phyloP scores from a whole-genome alignment of 2,329 filamentous ascomycete genomes.

The Fusarium devonianum region DNA sequence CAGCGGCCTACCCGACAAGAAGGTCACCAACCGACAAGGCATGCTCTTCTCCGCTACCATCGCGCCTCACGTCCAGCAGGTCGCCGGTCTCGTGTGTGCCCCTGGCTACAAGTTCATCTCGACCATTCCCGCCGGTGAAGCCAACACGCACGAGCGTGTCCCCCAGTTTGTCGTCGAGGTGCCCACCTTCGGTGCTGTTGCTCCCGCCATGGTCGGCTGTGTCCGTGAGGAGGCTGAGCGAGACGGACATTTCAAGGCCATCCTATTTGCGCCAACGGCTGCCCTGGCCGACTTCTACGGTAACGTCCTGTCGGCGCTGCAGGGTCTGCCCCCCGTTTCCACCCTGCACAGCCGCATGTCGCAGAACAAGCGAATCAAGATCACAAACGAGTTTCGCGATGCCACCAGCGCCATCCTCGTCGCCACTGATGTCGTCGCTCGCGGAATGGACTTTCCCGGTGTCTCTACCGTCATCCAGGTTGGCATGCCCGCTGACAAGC shows the following conservation, averaged over 20 bases:
- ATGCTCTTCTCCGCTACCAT: constrained; percentile 90
- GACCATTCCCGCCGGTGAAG: constrained; percentile 77
- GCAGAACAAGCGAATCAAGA: constrained; percentile 58
- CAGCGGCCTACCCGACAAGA: constrained; percentile 69
- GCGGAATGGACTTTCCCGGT: constrained; percentile 77
- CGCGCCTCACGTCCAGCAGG: constrained; percentile 76
- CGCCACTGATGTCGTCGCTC: constrained; percentile 74
- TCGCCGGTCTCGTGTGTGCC: constrained; percentile 74
- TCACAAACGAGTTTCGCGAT: constrained; percentile 69
- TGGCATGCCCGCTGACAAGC: constrained; percentile 64
- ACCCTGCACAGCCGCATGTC: constrained; percentile 60
- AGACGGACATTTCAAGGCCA: constrained; percentile 75
- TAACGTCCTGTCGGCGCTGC: constrained; percentile 50
- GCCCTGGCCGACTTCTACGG: constrained; percentile 60
- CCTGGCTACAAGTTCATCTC: constrained; percentile 81
- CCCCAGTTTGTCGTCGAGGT: constrained; percentile 75
- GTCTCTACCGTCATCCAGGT: constrained; percentile 72
- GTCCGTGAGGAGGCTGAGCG: constrained; percentile 55
- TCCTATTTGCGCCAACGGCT: constrained; percentile 77
- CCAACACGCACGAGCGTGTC: constrained; percentile 77
- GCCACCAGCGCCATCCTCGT: constrained; percentile 63
- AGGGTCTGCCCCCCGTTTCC: constrained; percentile 53
- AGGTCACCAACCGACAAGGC: constrained; percentile 67
- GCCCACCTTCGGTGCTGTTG: constrained; percentile 74
- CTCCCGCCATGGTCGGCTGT: constrained; percentile 64